Evolutionary conservation across 495 filamentous ascomycete species (phyloP).

Genomic region (Lindgomyces ingoldianus): DNA sequence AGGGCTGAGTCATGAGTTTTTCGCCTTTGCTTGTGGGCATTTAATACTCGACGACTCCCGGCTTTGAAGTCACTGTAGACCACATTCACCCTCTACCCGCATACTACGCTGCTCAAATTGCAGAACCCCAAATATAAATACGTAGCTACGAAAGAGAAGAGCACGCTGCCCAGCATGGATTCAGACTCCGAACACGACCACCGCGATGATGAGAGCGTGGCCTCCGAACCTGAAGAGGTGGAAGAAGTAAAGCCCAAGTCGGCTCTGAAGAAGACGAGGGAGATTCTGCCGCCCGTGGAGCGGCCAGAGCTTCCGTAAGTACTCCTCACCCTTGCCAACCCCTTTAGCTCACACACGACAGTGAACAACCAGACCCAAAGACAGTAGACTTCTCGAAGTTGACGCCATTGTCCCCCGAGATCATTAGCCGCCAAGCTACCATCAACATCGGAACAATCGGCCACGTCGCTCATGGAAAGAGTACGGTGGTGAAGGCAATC

Average conservation of each 20-base stretch:
- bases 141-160: background rate
- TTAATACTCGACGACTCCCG: background rate
- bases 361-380: constrained; percentile 77
- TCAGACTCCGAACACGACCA: constrained; percentile 36
- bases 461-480: constrained; percentile 98
- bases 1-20: constrained; percentile 28
- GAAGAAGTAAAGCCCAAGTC: constrained; percentile 59
- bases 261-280: constrained; percentile 63
- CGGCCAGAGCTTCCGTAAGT: constrained; percentile 62
- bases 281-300: constrained; percentile 56
- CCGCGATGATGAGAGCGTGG: constrained; percentile 42
- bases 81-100: background rate
- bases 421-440: constrained; percentile 94
- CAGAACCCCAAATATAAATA: too few species aligned
- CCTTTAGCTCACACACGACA: constrained; percentile 2
- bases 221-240: constrained; percentile 43
- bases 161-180: constrained; percentile 34
- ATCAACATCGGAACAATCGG: constrained; percentile 99
- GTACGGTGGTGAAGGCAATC: constrained; percentile 97
- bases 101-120: too few species aligned
- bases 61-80: background rate
- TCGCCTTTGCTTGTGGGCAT: constrained; percentile 21
- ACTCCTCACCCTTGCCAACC: background rate
- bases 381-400: constrained; percentile 76
- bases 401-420: constrained; percentile 87